These are phyloP conservation scores for Obelidium mucronatum DNA, from an alignment of 192 early-diverging fungal species.

Conservation along the genomic window DNA sequence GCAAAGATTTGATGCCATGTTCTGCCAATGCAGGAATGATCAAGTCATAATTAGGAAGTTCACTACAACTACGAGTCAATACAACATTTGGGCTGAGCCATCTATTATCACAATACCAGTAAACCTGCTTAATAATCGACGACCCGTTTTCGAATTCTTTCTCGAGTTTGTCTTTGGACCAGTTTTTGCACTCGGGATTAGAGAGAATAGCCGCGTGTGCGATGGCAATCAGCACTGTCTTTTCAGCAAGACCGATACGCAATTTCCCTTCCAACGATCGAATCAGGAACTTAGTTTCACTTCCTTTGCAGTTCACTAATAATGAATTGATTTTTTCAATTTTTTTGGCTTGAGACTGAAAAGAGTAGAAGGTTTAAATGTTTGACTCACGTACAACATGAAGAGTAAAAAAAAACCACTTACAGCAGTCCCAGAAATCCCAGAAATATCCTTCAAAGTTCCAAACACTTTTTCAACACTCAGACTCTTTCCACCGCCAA, in stretches of 20 bases:
- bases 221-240: slow-evolving; percentile 87
- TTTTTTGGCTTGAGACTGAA: slow-evolving; percentile 81
- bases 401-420: no score
- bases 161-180: slow-evolving; percentile 56
- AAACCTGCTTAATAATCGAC: slow-evolving; percentile 69
- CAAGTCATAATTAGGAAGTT: slow-evolving; percentile 91
- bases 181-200: slow-evolving; percentile 48
- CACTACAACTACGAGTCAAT: slow-evolving; percentile 44
- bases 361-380: no score
- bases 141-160: slow-evolving; percentile 56
- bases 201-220: slow-evolving; percentile 82
- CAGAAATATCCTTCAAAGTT: slow-evolving; percentile 86
- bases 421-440: slow-evolving; percentile 76
- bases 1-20: slow-evolving; percentile 72
- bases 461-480: slow-evolving; percentile 84
- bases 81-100: neutral
- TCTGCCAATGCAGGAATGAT: slow-evolving; percentile 88
- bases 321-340: slow-evolving; percentile 77
- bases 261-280: slow-evolving; percentile 91
- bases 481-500: slow-evolving; percentile 78
- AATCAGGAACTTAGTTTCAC: slow-evolving; percentile 89
- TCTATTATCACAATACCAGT: slow-evolving; percentile 55
- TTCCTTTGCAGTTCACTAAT: slow-evolving; percentile 75
- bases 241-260: slow-evolving; percentile 95
- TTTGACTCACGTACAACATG: no score